Conservation (phyloP, 768 basidiomycete genomes). For the Multifurca ochricompacta region DNA sequence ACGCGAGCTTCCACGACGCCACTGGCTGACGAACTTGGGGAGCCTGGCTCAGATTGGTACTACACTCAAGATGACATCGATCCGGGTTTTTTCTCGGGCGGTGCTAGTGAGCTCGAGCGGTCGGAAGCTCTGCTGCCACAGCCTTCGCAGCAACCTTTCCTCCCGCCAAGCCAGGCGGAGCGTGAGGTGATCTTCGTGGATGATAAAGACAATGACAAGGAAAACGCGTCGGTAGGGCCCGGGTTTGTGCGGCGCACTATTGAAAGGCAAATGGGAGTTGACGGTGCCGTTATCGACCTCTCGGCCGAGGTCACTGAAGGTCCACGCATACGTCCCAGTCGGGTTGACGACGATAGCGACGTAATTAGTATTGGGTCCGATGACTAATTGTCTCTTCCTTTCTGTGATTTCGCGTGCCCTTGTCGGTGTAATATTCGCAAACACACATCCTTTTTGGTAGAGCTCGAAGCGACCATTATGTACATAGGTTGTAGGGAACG, state of each 20-base stretch:
- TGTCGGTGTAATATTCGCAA: neutral
- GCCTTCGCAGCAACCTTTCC: constrained; percentile 9
- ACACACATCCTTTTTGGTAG: neutral
- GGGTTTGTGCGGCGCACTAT: constrained; percentile 41
- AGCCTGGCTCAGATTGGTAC: constrained; percentile 26
- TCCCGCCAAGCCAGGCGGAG: constrained; percentile 9
- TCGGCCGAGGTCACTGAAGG: constrained; percentile 32
- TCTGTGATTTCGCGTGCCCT: neutral
- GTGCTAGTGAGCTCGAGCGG: constrained; percentile 29
- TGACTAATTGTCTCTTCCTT: neutral
- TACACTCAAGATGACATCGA: constrained; percentile 31
- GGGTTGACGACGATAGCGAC: constrained; percentile 2
- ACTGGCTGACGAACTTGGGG: constrained; percentile 8
- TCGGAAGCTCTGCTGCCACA: constrained; percentile 20
- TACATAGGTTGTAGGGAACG: neutral
- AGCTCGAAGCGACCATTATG: neutral
- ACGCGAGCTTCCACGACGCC: constrained; percentile 10
- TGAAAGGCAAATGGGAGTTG: constrained; percentile 17
- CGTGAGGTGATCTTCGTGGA: constrained; percentile 37
- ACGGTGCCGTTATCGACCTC: constrained; percentile 45
- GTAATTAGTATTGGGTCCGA: constrained; percentile 17
- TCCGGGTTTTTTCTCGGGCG: constrained; percentile 35
- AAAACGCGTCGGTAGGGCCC: constrained; percentile 49
- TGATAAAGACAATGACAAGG: constrained; percentile 50
- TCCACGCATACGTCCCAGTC: neutral